phyloP scores from a whole-genome alignment of 2,329 filamentous ascomycete species.

The Sporothrix euskadiensis region DNA sequence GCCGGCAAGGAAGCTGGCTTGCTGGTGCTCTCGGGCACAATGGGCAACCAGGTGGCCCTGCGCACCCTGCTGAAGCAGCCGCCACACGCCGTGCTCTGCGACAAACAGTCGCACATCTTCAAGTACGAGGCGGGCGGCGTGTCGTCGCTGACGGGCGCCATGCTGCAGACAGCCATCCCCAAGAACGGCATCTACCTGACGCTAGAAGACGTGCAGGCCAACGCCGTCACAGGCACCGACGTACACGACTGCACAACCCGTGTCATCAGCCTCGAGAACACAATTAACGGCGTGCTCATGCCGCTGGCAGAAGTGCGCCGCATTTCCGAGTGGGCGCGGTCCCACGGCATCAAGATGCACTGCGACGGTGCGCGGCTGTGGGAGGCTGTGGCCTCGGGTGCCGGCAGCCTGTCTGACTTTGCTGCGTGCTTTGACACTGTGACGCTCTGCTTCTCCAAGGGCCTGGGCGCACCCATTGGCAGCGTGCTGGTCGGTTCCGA shows the following conservation, averaged over 20 bases:
- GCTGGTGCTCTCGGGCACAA: conserved; percentile 85
- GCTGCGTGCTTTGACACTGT: conserved; percentile 56
- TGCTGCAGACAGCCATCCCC: conserved; percentile 66
- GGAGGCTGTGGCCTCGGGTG: conserved; percentile 51
- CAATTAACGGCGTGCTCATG: conserved; percentile 75
- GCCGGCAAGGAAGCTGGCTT: conserved; percentile 75
- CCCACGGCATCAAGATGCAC: conserved; percentile 50
- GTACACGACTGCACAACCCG: conserved; percentile 78
- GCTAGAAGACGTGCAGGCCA: conserved; percentile 69
- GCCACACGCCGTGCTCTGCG: conserved; percentile 77
- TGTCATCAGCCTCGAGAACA: conserved; percentile 84
- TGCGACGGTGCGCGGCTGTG: conserved; percentile 55
- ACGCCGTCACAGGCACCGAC: conserved; percentile 66
- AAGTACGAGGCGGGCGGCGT: conserved; percentile 64
- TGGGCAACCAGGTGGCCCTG: conserved; percentile 88
- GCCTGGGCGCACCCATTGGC: conserved; percentile 54
- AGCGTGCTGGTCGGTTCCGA: conserved; percentile 49
- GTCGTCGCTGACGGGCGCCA: conserved; percentile 65
- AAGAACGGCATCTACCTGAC: conserved; percentile 72
- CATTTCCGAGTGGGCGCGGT: conserved; percentile 69
- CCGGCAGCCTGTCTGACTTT: conserved; percentile 46
- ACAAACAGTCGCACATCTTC: conserved; percentile 75
- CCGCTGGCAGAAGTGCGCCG: conserved; percentile 69
- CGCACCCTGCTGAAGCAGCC: conserved; percentile 76
- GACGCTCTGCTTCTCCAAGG: conserved; percentile 58